phyloP scores from a whole-genome alignment of 768 basidiomycete genomes.

The Rubroboletus satanas region DNA sequence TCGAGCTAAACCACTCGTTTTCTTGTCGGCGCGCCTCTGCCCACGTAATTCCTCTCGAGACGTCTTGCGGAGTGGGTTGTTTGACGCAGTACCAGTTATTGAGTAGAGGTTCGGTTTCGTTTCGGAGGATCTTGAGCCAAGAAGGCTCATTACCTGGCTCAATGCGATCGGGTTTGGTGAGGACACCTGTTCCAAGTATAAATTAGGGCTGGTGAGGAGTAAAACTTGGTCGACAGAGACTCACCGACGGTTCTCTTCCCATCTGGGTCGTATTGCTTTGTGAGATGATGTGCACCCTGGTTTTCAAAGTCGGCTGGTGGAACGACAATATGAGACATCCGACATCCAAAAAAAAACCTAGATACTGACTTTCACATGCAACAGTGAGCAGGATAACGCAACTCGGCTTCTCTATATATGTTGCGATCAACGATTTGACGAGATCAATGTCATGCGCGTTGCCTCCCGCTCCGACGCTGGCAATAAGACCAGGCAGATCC shows the following conservation, averaged over 20 bases:
- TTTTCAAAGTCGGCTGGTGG: slow-evolving; percentile 75
- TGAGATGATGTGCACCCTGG: slow-evolving; percentile 67
- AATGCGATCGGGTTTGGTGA: slow-evolving; percentile 71
- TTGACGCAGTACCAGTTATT: slow-evolving; percentile 40
- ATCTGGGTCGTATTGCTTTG: slow-evolving; percentile 54
- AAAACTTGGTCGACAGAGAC: slow-evolving; percentile 42
- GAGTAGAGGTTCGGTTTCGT: slow-evolving; percentile 38
- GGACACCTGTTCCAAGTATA: slow-evolving; percentile 15
- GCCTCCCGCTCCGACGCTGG: slow-evolving; percentile 47
- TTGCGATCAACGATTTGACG: slow-evolving; percentile 52
- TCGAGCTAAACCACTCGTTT: slow-evolving; percentile 51
- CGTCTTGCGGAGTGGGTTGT: slow-evolving; percentile 33
- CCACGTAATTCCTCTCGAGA: slow-evolving; percentile 42
- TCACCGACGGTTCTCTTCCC: slow-evolving; percentile 69
- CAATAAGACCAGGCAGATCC: slow-evolving; percentile 64
- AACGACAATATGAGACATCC: slow-evolving; percentile 35
- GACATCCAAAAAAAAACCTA: neutral
- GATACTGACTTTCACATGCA: slow-evolving; percentile 35
- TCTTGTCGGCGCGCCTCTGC: slow-evolving; percentile 55
- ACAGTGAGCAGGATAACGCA: slow-evolving; percentile 70
- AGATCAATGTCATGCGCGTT: slow-evolving; percentile 56
- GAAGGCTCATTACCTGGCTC: slow-evolving; percentile 17
- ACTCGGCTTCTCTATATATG: slow-evolving; percentile 62
- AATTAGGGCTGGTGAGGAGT: slow-evolving; percentile 28
- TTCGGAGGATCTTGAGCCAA: slow-evolving; percentile 57